Percentiles rank a stretch among this genome's conserved stretches.
Evolutionary conservation across 2,329 filamentous ascomycete species (phyloP).

Genomic region (Sarocladium oryzae): DNA sequence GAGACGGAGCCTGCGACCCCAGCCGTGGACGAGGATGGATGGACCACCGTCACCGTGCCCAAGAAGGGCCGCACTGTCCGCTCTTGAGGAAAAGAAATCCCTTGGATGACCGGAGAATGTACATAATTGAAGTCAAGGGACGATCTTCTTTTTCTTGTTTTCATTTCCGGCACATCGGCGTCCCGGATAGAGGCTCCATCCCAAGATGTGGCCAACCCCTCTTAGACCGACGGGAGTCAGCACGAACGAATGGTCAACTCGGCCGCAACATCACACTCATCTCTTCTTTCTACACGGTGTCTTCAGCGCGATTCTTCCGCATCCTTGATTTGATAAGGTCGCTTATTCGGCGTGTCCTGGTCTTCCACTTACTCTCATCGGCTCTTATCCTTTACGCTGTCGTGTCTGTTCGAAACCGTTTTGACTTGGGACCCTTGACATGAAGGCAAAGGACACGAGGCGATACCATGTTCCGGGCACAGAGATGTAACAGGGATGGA

Average conservation of each 20-base stretch:
- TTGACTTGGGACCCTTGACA: not conserved
- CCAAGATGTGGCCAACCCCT: constrained; percentile 1
- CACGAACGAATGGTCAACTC: not conserved
- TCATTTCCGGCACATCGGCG: constrained; percentile 8
- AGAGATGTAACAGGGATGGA: not conserved
- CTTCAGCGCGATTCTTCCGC: not conserved
- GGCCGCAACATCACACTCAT: not conserved
- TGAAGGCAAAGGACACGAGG: not conserved
- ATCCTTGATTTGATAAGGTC: not conserved
- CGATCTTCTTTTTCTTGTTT: constrained; percentile 3
- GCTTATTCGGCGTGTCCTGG: not conserved
- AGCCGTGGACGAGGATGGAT: constrained; percentile 52
- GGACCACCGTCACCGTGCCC: constrained; percentile 47
- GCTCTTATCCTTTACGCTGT: not conserved
- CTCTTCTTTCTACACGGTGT: not conserved
- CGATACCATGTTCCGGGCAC: not conserved
- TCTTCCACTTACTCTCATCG: not conserved
- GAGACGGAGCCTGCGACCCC: constrained; percentile 23
- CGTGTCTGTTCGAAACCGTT: not conserved
- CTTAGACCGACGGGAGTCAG: not conserved
- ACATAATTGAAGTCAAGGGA: constrained; percentile 5
- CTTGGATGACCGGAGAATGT: constrained; percentile 1
- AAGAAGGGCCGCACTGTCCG: constrained; percentile 13
- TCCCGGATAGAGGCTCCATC: constrained; percentile 9
- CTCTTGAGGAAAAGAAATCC: not conserved